phyloP scores from a whole-genome alignment of 2,329 filamentous ascomycete species.

The Sporothrix luriei region DNA sequence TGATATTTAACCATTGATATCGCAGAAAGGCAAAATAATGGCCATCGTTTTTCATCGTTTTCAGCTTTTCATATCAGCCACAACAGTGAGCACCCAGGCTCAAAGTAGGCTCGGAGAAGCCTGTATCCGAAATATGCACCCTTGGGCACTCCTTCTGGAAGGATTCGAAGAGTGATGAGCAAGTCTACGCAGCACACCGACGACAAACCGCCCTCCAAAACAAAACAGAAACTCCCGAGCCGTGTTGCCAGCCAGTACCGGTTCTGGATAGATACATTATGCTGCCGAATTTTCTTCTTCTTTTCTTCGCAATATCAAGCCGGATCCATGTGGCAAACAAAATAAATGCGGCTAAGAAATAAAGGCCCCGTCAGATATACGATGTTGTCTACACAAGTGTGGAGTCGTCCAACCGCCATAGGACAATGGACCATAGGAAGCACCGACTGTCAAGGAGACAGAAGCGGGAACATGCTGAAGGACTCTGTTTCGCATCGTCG shows the following conservation, averaged over 20 bases:
- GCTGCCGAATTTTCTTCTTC: neutral
- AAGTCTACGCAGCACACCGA: neutral
- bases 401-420: neutral
- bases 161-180: neutral
- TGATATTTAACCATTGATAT: slow-evolving; percentile 15
- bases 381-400: neutral
- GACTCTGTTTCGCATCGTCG: neutral
- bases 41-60: neutral
- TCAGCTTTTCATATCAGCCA: neutral
- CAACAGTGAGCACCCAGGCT: neutral
- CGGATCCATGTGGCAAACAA: neutral
- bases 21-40: slow-evolving; percentile 1
- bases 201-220: neutral
- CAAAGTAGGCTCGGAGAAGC: neutral
- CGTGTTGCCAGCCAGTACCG: neutral
- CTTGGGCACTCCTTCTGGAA: neutral
- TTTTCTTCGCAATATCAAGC: neutral
- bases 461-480: neutral
- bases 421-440: neutral
- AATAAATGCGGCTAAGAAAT: neutral
- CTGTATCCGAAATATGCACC: neutral
- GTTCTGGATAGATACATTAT: neutral
- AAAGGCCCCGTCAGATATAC: neutral
- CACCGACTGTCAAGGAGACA: neutral
- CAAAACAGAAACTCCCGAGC: slow-evolving; percentile 6